Percentiles rank a stretch among this genome's conserved stretches.
Conservation (phyloP, 495 filamentous ascomycete species). For the Penicillium antarcticum region DNA sequence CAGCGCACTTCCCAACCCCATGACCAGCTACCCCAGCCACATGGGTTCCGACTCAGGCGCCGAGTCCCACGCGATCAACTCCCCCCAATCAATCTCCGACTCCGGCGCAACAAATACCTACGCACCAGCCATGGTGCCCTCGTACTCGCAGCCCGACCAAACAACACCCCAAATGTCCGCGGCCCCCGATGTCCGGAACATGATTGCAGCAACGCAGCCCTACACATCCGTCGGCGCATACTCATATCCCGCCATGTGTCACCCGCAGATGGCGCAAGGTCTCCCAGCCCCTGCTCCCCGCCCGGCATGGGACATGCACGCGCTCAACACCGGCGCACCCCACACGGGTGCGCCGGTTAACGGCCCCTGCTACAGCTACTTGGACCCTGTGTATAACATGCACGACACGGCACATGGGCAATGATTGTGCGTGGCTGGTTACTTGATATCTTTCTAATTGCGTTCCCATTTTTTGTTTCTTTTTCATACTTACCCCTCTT, state of each 20-base stretch:
- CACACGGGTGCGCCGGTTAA: conserved; percentile 17
- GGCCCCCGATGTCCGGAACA: conserved; percentile 28
- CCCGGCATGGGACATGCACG: conserved; percentile 35
- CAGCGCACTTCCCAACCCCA: conserved; percentile 37
- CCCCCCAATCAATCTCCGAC: conserved; percentile 45
- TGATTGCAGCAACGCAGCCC: conserved; percentile 28
- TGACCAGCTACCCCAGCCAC: conserved; percentile 34
- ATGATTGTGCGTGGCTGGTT: conserved; percentile 14
- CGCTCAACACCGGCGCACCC: conserved; percentile 17
- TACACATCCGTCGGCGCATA: conserved; percentile 33
- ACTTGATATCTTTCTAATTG: conserved; percentile 9
- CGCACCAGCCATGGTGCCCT: conserved; percentile 20
- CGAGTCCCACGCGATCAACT: conserved; percentile 36
- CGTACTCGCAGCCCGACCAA: conserved; percentile 28
- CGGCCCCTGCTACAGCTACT: conserved; percentile 30
- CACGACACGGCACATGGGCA: conserved; percentile 21
- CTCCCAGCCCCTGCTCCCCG: conserved; percentile 23
- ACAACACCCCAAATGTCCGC: conserved; percentile 18
- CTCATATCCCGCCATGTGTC: conserved; percentile 36
- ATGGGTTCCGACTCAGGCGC: conserved; percentile 41
- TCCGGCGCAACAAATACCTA: conserved; percentile 33
- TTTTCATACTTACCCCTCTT: conserved; percentile 25
- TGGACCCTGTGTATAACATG: conserved; percentile 38
- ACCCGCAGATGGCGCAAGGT: conserved; percentile 26
- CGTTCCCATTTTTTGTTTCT: conserved; percentile 14